Percentiles rank a stretch among this genome's conserved stretches.
Evolutionary conservation across 257 asterid species (phyloP).

Genomic region (Orobanche coerulescens): DNA sequence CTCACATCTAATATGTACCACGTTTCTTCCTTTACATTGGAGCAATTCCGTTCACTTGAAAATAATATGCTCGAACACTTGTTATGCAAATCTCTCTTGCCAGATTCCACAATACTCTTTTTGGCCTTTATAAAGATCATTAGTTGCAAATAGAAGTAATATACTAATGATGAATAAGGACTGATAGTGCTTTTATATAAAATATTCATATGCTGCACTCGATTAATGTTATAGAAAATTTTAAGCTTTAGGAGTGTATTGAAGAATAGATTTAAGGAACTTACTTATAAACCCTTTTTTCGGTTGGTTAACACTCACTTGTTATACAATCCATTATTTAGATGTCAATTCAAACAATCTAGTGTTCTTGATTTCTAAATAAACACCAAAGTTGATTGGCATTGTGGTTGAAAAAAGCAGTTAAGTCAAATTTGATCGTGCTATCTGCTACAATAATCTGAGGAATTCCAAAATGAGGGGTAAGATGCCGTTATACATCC

Average conservation of each 20-base stretch:
- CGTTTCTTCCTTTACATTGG: neutral
- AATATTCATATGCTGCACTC: neutral
- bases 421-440: neutral
- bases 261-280: neutral
- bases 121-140: neutral
- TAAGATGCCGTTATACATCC: neutral
- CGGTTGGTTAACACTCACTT: neutral
- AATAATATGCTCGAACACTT: neutral
- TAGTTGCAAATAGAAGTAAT: neutral
- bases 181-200: neutral
- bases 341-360: neutral
- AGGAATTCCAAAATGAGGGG: neutral
- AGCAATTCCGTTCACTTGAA: neutral
- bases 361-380: neutral
- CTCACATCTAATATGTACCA: neutral
- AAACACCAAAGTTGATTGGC: neutral
- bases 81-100: neutral
- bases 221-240: neutral
- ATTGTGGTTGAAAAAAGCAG: neutral
- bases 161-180: neutral
- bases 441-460: neutral
- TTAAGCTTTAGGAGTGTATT: neutral
- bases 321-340: neutral
- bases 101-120: neutral
- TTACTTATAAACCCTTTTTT: neutral